Conservation (phyloP, 2,329 filamentous ascomycete genomes). For the Penicillium sp. region DNA sequence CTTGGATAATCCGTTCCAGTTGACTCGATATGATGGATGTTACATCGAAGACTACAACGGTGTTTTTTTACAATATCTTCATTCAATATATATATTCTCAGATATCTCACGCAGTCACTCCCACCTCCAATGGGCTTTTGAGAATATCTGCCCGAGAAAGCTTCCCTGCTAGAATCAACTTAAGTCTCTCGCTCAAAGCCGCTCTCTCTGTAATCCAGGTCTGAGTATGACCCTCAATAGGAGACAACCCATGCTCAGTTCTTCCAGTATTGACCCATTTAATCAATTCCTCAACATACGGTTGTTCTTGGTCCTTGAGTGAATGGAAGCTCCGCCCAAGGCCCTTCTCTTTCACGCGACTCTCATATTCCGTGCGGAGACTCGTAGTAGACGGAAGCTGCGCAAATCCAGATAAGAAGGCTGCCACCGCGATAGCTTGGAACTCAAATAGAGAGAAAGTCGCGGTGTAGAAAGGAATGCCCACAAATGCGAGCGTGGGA, state of each 20-base stretch:
- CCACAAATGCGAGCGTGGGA: constrained; percentile 62
- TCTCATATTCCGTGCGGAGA: constrained; percentile 38
- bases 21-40: neutral
- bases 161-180: constrained; percentile 15
- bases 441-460: constrained; percentile 71
- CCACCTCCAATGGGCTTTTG: constrained; percentile 6
- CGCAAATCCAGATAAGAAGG: constrained; percentile 54
- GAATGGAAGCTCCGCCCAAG: constrained; percentile 40
- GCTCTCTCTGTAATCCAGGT: constrained; percentile 31
- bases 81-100: neutral
- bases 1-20: neutral
- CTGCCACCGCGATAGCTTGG: constrained; percentile 61
- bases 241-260: constrained; percentile 15
- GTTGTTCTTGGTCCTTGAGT: constrained; percentile 34
- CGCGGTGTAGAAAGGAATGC: constrained; percentile 63
- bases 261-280: constrained; percentile 36
- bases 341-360: constrained; percentile 26
- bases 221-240: constrained; percentile 32
- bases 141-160: constrained; percentile 5
- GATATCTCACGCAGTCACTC: neutral
- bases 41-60: no score
- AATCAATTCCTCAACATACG: constrained; percentile 35
- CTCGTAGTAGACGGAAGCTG: constrained; percentile 45
- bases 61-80: no score
- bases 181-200: constrained; percentile 23